Evolutionary conservation across 345 rosid species (phyloP).

Genomic region (Eucalyptus marginata): DNA sequence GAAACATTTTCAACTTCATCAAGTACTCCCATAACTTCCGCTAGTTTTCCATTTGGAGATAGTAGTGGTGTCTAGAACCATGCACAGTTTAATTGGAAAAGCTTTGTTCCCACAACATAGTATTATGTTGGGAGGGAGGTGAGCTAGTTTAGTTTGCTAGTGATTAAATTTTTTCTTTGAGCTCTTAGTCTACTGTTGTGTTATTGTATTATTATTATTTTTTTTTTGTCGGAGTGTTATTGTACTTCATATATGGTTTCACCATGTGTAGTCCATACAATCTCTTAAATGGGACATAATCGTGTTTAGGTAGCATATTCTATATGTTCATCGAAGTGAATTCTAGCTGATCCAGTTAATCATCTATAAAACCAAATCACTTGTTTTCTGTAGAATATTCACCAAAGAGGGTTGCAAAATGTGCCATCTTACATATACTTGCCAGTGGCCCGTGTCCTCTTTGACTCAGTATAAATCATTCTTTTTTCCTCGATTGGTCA

Average conservation of each 20-base stretch:
- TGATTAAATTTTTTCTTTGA: not conserved
- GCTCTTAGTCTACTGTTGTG: not conserved
- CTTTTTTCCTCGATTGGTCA: no score
- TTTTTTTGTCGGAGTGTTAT: no score
- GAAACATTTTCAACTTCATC: not conserved
- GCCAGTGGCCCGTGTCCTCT: not conserved
- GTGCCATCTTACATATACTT: no score
- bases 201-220: no score
- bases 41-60: not conserved
- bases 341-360: not conserved
- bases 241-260: no score
- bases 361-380: not conserved
- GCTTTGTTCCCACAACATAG: not conserved
- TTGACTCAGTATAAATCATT: no score
- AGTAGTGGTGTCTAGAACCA: not conserved
- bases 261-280: not conserved
- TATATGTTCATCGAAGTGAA: not conserved
- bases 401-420: not conserved
- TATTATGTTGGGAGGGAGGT: not conserved
- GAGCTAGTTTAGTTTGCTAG: not conserved
- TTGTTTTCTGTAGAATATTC: not conserved
- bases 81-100: not conserved
- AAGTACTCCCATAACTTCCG: accelerated
- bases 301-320: not conserved
- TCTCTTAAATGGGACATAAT: accelerated